Base-by-base conservation (phyloP, 148 eudicot genomes). In the Camellia lanceoleosa region DNA sequence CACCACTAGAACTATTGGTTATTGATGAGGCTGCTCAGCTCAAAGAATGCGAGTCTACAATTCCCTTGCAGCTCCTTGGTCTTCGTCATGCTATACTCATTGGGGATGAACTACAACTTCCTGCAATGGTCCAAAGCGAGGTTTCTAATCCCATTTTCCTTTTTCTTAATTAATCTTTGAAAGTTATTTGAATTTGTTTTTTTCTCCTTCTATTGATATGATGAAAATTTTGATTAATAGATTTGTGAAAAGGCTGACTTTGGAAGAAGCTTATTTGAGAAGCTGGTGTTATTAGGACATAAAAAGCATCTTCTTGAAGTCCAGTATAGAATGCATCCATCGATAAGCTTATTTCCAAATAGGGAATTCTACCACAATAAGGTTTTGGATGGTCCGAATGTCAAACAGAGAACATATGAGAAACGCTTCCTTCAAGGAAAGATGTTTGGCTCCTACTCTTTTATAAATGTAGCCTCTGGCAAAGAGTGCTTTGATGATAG, bases 11-110 rank as follows among this genome's bases (percentile, higher is more conserved):
- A 47, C 71, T 87, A 71, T 72, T 88, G 60, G 46, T 88, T 5
- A 80, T 91, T 44, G 92, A 88, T 69, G 95, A 91, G 84, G 95
- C 92, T 76, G 95, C 91, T 12, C 95, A 91, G 74, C 86, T 89
- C 2, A 91, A 91, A 67, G 94, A 89, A 69, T 85, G 93, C 18
- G 94, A 91, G 47, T 88, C 94, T 12, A 80, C 83, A 0, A 85
- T 89, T 74, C 92, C 94, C 3, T 80, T 91, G 72, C 88, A 82
- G 70, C 73, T 87, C 42, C n/a, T 78, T 19, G 94, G 92, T 2
- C 71, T 87, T 7, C 81, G 75, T 43, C 86, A 83, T 54, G 88
- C 89, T 1, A 54, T 91, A 70, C 87, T 91, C 42, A 68, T 91
- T 30, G 95, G 95, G 2, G 95, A 91, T 73, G 90, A 91, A 64